A percentile compares a stretch with the other conserved stretches of the same genome.
These are phyloP conservation scores for Evernia prunastri DNA, from an alignment of 495 filamentous ascomycete genomes.

Conservation along the genomic window DNA sequence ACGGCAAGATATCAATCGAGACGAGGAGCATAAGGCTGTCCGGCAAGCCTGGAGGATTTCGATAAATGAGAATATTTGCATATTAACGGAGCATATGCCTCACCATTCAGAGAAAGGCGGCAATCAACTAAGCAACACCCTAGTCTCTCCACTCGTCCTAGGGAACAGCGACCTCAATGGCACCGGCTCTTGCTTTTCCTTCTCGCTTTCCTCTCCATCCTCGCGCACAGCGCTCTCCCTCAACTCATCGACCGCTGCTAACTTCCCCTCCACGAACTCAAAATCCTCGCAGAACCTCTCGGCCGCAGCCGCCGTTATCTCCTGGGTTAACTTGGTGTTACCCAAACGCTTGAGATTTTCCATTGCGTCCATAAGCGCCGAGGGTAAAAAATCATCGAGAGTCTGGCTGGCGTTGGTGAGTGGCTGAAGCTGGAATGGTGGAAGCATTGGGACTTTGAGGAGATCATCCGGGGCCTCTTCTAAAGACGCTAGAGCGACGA, in stretches of 20 bases:
- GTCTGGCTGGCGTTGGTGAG: conserved; percentile 63
- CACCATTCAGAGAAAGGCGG: not conserved
- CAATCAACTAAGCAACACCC: conserved; percentile 59
- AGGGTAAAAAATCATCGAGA: conserved; percentile 87
- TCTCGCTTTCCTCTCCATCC: conserved; percentile 26
- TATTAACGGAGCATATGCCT: not conserved
- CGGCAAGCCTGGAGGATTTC: not conserved
- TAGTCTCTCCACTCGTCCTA: conserved; percentile 76
- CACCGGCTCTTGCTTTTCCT: conserved; percentile 34
- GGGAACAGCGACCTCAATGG: conserved; percentile 67
- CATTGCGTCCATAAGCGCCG: conserved; percentile 83
- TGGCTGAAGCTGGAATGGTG: conserved; percentile 55
- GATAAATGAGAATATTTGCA: not conserved
- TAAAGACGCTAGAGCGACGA: conserved; percentile 54
- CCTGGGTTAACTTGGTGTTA: conserved; percentile 60
- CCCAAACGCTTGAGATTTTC: conserved; percentile 69
- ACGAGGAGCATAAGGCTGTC: not conserved
- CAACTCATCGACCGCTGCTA: conserved; percentile 53
- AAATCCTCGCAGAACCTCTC: conserved; percentile 86
- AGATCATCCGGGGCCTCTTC: conserved; percentile 37
- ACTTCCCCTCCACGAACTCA: conserved; percentile 71
- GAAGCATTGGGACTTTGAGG: conserved; percentile 46
- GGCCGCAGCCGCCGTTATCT: conserved; percentile 76
- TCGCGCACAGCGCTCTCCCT: conserved; percentile 32
- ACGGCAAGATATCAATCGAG: not conserved